Evolutionary conservation across 2,329 filamentous ascomycete genomes (phyloP).

Genomic region (Apiospora rasikravindrae): DNA sequence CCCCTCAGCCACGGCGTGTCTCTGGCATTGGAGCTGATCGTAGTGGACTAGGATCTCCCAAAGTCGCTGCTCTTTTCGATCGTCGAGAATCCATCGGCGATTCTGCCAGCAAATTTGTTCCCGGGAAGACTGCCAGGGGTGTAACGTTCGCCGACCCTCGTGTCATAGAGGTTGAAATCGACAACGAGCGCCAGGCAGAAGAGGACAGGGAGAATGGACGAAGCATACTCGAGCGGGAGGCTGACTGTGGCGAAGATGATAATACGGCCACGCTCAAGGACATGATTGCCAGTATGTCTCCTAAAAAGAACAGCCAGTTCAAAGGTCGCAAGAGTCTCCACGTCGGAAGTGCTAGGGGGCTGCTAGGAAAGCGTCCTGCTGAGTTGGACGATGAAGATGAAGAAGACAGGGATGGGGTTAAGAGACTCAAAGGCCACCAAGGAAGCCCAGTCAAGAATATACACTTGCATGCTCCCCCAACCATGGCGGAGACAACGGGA

Average conservation of each 20-base stretch:
- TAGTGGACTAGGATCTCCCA: slow-evolving; percentile 75
- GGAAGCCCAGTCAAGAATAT: slow-evolving; percentile 80
- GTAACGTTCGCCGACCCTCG: slow-evolving; percentile 72
- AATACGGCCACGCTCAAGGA: slow-evolving; percentile 72
- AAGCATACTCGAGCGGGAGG: slow-evolving; percentile 60
- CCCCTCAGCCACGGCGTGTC: slow-evolving; percentile 62
- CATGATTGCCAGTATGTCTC: slow-evolving; percentile 79
- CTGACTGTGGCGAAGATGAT: slow-evolving; percentile 58
- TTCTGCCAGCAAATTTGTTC: slow-evolving; percentile 65
- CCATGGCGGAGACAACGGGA: slow-evolving; percentile 69
- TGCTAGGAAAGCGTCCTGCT: slow-evolving; percentile 75
- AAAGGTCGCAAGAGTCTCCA: slow-evolving; percentile 77
- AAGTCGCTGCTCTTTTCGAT: slow-evolving; percentile 73
- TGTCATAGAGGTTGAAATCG: slow-evolving; percentile 65
- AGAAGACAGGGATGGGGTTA: slow-evolving; percentile 65
- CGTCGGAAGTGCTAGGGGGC: slow-evolving; percentile 73
- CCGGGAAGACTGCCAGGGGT: slow-evolving; percentile 50
- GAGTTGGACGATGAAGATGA: slow-evolving; percentile 73
- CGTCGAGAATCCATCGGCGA: slow-evolving; percentile 75
- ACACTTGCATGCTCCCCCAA: slow-evolving; percentile 70
- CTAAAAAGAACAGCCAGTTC: slow-evolving; percentile 61
- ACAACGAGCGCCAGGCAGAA: slow-evolving; percentile 65
- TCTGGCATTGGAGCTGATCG: slow-evolving; percentile 74
- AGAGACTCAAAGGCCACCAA: slow-evolving; percentile 73
- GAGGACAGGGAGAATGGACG: slow-evolving; percentile 64